phyloP scores from a whole-genome alignment of 345 rosid genomes.

The Nephelium lappaceum region DNA sequence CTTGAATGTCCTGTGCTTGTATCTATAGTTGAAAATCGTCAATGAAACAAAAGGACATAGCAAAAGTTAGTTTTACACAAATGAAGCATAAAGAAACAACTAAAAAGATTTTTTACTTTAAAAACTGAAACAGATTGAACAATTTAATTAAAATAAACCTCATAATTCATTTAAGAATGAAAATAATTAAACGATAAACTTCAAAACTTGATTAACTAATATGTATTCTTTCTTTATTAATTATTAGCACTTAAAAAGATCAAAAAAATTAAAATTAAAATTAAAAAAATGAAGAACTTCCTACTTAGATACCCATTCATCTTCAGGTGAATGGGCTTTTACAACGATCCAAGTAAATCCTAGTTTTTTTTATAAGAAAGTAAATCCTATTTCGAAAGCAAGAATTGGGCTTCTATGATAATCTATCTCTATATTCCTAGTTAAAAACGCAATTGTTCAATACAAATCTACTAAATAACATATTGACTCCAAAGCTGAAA shows the following conservation, averaged over 20 bases:
- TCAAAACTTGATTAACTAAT: background rate
- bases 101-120: slow-evolving; percentile 4
- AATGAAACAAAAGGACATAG: slow-evolving; percentile 24
- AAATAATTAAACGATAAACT: background rate
- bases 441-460: background rate
- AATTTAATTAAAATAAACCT: slow-evolving; percentile 1
- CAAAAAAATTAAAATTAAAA: no score
- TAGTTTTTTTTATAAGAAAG: no score
- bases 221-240: background rate
- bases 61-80: slow-evolving; percentile 22
- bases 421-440: slow-evolving; percentile 1
- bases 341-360: background rate
- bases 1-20: slow-evolving; percentile 84
- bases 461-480: background rate
- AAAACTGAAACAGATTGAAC: background rate
- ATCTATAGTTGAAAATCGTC: slow-evolving; percentile 50
- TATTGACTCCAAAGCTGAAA: background rate
- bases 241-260: no score
- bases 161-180: background rate
- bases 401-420: background rate
- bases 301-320: background rate
- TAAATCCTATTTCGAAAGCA: background rate
- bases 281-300: background rate
- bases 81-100: background rate
- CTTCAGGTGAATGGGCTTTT: background rate